These are phyloP conservation scores for Pestalotiopsis sp. DNA, from an alignment of 2,329 filamentous ascomycete species.

Conservation along the genomic window DNA sequence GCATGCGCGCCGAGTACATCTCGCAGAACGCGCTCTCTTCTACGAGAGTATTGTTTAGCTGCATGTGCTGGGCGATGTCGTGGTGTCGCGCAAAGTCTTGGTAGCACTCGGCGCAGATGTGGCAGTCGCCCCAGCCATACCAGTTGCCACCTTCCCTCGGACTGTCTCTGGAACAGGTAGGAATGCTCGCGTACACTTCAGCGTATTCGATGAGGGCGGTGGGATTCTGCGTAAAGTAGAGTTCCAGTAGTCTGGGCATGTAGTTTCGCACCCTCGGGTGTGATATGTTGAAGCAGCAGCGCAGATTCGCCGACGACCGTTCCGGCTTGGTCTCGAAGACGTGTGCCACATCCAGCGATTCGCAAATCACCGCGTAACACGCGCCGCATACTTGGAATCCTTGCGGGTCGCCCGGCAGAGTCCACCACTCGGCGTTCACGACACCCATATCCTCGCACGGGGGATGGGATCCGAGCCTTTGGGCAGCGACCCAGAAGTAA, in stretches of 20 bases:
- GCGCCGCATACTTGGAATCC: conserved; percentile 39
- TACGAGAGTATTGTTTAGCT: conserved; percentile 25
- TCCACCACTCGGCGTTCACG: conserved; percentile 36
- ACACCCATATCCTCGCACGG: conserved; percentile 35
- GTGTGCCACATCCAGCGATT: conserved; percentile 30
- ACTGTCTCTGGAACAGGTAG: conserved; percentile 29
- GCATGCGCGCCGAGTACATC: conserved; percentile 41
- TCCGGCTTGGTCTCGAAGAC: conserved; percentile 32
- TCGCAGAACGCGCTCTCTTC: conserved; percentile 35
- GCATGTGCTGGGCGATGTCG: conserved; percentile 31
- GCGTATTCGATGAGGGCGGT: conserved; percentile 31
- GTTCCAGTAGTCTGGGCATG: conserved; percentile 27
- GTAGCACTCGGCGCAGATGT: conserved; percentile 41
- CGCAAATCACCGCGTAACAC: conserved; percentile 36
- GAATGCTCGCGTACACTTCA: conserved; percentile 31
- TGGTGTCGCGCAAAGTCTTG: conserved; percentile 33
- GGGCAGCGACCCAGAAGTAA: conserved; percentile 37
- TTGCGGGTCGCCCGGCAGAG: conserved; percentile 31
- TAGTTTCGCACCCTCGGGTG: conserved; percentile 31
- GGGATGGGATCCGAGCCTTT: conserved; percentile 29
- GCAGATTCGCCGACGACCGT: conserved; percentile 20
- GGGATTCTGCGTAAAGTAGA: conserved; percentile 30
- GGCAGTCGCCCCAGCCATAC: conserved; percentile 41
- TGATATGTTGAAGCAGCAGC: conserved; percentile 38
- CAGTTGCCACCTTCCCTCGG: conserved; percentile 25